Evolutionary conservation across 805 yeast genomes (phyloP), one percentile per base, ranked within the genome.

Genomic region (Spencermartinsiella europaea): DNA sequence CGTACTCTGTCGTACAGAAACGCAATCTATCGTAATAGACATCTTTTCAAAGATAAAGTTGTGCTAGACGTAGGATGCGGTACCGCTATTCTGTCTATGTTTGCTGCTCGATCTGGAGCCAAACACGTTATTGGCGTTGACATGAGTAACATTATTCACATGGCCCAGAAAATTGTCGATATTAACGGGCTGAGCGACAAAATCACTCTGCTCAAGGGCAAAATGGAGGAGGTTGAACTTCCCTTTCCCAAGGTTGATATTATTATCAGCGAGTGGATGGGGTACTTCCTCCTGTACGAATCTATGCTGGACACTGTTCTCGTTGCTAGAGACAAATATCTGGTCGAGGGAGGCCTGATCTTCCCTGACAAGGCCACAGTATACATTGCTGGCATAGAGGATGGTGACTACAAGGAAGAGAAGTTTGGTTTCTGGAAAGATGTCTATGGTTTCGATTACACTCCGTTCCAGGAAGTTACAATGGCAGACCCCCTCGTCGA

Each of bases 51-150:
- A 66, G 97, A 81, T 68, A 93, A 93, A 72, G 70, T 91, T 51
- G 99, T 93, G 5, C 73, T 93, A 48, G 99, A 93, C 69, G 99
- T 93, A 48, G 99, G 99, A 42, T 95, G 99, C 68, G 99, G 99
- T 57, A 93, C 99, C 17, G 99, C 99, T 57, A 89, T 93, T 56
- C 71, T 93, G 52, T 90, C 97, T 21, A 87, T 93, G 96, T 93
- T 93, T 74, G 98, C 98, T 15, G 96, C 91, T 42, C 83, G 83
- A 63, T 95, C 97, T n/a, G 99, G 99, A 55, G 99, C 99, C 53
- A 88, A 89, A 66, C 97, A 89, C 63, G 99, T 93, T 45, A 84
- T 89, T 66, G 95, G 95, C 41, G 97, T 93, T 46, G 99, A 93
- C 69, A 89, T 90, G 90, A 88, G 96, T 20, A 85, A 85, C 64